A percentile compares a stretch with the other conserved stretches of the same genome.
phyloP scores from a whole-genome alignment of 1,284 basidiomycete genomes.

The Takashimella koratensis region DNA sequence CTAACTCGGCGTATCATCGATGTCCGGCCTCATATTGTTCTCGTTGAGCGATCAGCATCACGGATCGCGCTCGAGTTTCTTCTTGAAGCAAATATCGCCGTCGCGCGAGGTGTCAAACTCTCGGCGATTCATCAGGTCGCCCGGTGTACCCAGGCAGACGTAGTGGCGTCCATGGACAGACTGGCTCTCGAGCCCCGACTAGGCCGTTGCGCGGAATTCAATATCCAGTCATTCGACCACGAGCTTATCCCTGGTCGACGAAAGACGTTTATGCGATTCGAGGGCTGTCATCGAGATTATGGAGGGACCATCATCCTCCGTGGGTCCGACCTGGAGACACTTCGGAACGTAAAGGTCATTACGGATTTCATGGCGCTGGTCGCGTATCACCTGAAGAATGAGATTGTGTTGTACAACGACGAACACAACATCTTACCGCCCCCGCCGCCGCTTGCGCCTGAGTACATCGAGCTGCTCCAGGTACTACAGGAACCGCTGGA shows the following conservation, averaged over 20 bases:
- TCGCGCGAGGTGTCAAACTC: slow-evolving; percentile 84
- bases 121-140: slow-evolving; percentile 83
- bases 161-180: slow-evolving; percentile 93
- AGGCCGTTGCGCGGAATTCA: slow-evolving; percentile 83
- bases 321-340: slow-evolving; percentile 75
- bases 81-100: slow-evolving; percentile 79
- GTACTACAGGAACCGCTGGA: slow-evolving; percentile 14
- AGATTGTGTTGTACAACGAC: slow-evolving; percentile 92
- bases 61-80: slow-evolving; percentile 88
- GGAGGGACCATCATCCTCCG: slow-evolving; percentile 91
- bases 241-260: slow-evolving; percentile 80
- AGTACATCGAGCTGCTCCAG: slow-evolving; percentile 36
- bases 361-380: slow-evolving; percentile 88
- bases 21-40: slow-evolving; percentile 83
- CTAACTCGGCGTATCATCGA: slow-evolving; percentile 85
- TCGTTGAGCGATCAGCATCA: slow-evolving; percentile 90
- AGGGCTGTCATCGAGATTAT: slow-evolving; percentile 86
- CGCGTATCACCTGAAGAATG: slow-evolving; percentile 80
- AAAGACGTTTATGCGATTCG: slow-evolving; percentile 97
- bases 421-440: slow-evolving; percentile 75
- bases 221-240: slow-evolving; percentile 92
- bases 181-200: slow-evolving; percentile 84
- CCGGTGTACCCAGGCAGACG: slow-evolving; percentile 90
- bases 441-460: slow-evolving; percentile 25
- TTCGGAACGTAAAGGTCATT: slow-evolving; percentile 85